These are phyloP conservation scores for Neofusicoccum parvum DNA, from an alignment of 2,329 filamentous ascomycete species.

Conservation along the genomic window DNA sequence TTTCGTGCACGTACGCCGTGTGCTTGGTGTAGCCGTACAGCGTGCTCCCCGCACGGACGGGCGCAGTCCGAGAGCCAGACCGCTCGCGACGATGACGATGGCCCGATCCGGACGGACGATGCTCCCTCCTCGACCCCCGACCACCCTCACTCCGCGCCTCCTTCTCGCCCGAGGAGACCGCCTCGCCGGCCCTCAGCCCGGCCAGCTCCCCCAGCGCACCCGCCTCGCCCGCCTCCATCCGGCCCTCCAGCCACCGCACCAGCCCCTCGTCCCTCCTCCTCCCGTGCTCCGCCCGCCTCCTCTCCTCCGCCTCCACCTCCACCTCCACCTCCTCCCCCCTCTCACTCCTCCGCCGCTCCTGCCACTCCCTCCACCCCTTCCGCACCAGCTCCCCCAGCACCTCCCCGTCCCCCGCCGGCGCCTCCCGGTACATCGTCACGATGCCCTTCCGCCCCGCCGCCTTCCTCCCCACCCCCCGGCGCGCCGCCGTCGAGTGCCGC, in stretches of 20 bases:
- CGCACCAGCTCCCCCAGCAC: neutral
- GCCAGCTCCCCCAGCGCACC: neutral
- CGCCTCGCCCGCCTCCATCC: neutral
- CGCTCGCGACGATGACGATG: neutral
- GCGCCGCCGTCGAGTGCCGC: neutral
- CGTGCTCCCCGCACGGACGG: neutral
- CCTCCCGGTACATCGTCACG: neutral
- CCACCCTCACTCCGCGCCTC: too few species aligned
- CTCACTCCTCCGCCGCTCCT: neutral
- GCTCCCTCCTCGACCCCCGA: neutral
- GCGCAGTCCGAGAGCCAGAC: too few species aligned
- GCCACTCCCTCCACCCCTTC: neutral
- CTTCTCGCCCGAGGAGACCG: neutral
- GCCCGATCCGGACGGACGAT: neutral
- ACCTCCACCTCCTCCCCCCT: constrained; percentile 14
- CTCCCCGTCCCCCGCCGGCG: neutral
- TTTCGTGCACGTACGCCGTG: neutral
- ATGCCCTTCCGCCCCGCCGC: neutral
- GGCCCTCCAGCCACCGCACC: neutral
- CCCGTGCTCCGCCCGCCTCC: neutral
- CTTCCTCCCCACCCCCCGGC: neutral
- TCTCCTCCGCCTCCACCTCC: neutral
- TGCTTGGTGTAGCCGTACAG: neutral
- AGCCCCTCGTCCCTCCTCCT: constrained; percentile 25
- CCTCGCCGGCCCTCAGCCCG: neutral